Evolutionary conservation across 129 eudicot species (phyloP), one percentile per base, ranked within the genome.

Genomic region (Saposhnikovia divaricata): DNA sequence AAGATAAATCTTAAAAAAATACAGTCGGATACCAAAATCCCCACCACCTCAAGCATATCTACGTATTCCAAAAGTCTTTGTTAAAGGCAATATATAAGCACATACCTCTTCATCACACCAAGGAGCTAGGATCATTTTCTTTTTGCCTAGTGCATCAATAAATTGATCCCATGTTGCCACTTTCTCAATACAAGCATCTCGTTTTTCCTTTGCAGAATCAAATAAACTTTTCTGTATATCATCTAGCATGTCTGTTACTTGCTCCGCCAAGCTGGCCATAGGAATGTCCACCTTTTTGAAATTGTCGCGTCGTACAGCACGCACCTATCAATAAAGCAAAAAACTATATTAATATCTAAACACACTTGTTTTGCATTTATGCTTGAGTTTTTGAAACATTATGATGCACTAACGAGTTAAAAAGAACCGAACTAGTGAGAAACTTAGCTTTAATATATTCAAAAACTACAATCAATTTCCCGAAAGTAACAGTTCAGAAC

Each of bases 61-160:
- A 25, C 14, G 13, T 25, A n/a, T 59, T n/a, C 34, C 28, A n/a
- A 3, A 61, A n/a, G 15, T 25, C 34, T 7, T 34, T 15, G 28
- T 44, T 40, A 0, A 72, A 23, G 13, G 48, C 38, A 23, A 6
- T 44, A 21, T 21, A 42, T 15, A 43, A 42, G 77, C 31, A 44
- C 77, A 65, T 87, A 91, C 97, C 97, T 91, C 93, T 79, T 91
- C 97, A 82, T 93, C 98, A 77, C 97, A 93, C 98, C 98, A 91
- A 63, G 98, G 98, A 81, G 97, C 97, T 79, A 91, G 85, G 61
- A 91, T 89, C 89, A 91, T 68, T 71, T 91, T 91, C 89, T 88
- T 91, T 28, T 91, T 85, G 44, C 89, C 78, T 55, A 89, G 83
- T 13, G 93, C 93, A 77, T 85, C 86, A 11, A 78, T 73, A 74